A percentile compares a stretch with the other conserved stretches of the same genome.
Conservation (phyloP, 2,329 filamentous ascomycete genomes). For the Xylaria sp. region DNA sequence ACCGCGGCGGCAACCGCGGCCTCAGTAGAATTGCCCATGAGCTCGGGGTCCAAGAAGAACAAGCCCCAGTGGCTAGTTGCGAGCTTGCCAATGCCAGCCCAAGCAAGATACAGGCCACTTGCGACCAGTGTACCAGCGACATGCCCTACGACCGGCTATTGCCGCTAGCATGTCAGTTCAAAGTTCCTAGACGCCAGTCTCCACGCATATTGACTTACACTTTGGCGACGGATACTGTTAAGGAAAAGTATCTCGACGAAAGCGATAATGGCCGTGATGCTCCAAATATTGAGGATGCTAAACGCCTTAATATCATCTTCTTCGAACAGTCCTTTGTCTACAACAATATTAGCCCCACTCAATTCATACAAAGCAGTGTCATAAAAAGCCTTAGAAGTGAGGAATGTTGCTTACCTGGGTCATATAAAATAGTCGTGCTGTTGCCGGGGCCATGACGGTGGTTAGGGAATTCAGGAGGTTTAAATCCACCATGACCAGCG, state of each 20-base stretch:
- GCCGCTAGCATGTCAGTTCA: slow-evolving; percentile 10
- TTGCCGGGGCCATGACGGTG: slow-evolving; percentile 33
- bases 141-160: slow-evolving; percentile 59
- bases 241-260: slow-evolving; percentile 59
- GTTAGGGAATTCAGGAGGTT: slow-evolving; percentile 42
- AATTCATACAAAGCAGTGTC: background rate
- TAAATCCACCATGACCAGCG: slow-evolving; percentile 52
- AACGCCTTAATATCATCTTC: slow-evolving; percentile 61
- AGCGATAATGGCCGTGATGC: slow-evolving; percentile 57
- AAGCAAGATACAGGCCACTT: slow-evolving; percentile 60
- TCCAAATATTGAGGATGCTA: slow-evolving; percentile 60
- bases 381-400: background rate
- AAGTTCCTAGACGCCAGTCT: background rate
- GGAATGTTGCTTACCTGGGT: slow-evolving; percentile 43
- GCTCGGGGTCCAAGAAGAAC: slow-evolving; percentile 62
- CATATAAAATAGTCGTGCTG: slow-evolving; percentile 41
- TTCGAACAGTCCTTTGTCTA: slow-evolving; percentile 62
- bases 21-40: slow-evolving; percentile 56
- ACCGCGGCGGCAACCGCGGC: slow-evolving; percentile 58
- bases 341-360: slow-evolving; percentile 21
- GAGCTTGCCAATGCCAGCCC: slow-evolving; percentile 60
- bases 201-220: slow-evolving; percentile 51
- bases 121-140: slow-evolving; percentile 55
- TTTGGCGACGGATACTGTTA: slow-evolving; percentile 65
- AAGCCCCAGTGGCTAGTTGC: slow-evolving; percentile 60